phyloP scores from a whole-genome alignment of 1,139 yeast genomes.

The Hyphopichia burtonii region DNA sequence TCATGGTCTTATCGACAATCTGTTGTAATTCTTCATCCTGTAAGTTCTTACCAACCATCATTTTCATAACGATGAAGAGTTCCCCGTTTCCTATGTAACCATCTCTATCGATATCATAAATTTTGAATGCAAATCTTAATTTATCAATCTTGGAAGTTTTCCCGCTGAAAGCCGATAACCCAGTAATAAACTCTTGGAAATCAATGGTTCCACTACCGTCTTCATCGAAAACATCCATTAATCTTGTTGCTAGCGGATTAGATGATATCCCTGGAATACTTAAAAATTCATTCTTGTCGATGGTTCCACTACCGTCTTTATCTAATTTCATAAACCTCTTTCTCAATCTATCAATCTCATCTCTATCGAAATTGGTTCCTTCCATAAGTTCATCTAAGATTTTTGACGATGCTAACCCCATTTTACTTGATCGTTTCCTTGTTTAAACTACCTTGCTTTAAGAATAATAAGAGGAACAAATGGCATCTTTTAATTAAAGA shows the following conservation, averaged over 20 bases:
- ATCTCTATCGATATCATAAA: conserved; percentile 94
- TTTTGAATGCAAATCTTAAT: conserved; percentile 83
- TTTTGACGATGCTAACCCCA: conserved; percentile 72
- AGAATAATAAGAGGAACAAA: too few relatives aligned
- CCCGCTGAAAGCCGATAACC: conserved; percentile 89
- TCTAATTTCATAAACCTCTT: conserved; percentile 95
- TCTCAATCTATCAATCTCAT: conserved; percentile 87
- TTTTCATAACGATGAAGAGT: conserved; percentile 83
- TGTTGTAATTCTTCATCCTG: conserved; percentile 90
- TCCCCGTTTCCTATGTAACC: conserved; percentile 96
- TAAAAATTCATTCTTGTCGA: conserved; percentile 86
- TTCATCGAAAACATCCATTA: conserved; percentile 92
- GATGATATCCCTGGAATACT: conserved; percentile 90
- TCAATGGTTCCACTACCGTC: conserved; percentile 94
- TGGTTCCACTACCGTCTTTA: conserved; percentile 88
- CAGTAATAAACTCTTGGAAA: conserved; percentile 91
- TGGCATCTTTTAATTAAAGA: too few relatives aligned
- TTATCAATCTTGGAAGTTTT: conserved; percentile 83
- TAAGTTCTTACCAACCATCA: conserved; percentile 95
- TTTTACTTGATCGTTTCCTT: conserved; percentile 19
- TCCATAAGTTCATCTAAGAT: conserved; percentile 67
- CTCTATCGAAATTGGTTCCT: conserved; percentile 82
- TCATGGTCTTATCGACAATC: conserved; percentile 89
- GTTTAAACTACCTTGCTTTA: too few relatives aligned
- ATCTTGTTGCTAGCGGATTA: conserved; percentile 85